Conservation (phyloP, 306 rosid species). For the Luffa aegyptiaca region DNA sequence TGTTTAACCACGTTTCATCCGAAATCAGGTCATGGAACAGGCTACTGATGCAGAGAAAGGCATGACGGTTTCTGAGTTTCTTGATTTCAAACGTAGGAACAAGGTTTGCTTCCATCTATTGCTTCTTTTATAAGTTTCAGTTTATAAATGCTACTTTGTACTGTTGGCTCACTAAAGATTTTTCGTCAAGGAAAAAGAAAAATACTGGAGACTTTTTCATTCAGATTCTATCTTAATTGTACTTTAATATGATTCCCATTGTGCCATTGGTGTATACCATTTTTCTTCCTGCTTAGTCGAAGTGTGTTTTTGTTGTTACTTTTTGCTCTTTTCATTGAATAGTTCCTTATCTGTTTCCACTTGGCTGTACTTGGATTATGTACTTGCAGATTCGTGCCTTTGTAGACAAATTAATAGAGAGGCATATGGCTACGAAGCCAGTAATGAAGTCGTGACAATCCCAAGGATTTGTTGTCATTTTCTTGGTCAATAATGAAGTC, state of each 20-base stretch:
- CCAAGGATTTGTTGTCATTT: not conserved
- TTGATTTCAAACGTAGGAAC: constrained; percentile 90
- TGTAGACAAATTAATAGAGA: constrained; percentile 85
- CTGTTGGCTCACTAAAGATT: not conserved
- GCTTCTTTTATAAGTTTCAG: not conserved
- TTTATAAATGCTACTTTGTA: not conserved
- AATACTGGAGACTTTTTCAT: not conserved
- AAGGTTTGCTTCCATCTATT: constrained; percentile 43
- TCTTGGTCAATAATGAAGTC: constrained; percentile 1
- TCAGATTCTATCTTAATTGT: not conserved
- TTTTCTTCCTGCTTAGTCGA: not conserved
- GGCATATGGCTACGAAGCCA: constrained; percentile 56
- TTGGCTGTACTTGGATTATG: constrained; percentile 23
- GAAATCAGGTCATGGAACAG: constrained; percentile 92
- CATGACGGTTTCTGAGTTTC: constrained; percentile 74
- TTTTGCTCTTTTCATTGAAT: not conserved
- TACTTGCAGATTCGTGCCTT: constrained; percentile 78
- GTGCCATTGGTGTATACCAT: not conserved
- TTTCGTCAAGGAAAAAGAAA: constrained; percentile 10
- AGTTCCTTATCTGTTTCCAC: constrained; percentile 5
- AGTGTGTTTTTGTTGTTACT: not conserved
- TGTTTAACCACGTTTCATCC: constrained; percentile 11
- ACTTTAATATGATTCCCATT: not conserved
- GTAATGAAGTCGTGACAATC: constrained; percentile 37
- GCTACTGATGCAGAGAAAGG: constrained; percentile 90